Evolutionary conservation across 2,329 filamentous ascomycete species (phyloP).

Genomic region (Alternaria conjuncta): DNA sequence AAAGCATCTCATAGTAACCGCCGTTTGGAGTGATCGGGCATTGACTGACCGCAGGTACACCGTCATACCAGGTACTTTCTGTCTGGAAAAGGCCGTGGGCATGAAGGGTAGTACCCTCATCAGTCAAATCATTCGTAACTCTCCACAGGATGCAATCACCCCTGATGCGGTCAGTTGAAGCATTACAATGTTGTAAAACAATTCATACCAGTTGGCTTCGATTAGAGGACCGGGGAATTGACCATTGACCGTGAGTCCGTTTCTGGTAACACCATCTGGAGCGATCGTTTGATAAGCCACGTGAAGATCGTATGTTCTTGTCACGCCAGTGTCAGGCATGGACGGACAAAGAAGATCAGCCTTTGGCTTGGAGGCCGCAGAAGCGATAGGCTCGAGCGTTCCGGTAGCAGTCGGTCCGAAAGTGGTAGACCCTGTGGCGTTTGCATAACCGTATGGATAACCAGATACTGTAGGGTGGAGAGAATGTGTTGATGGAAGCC

Average conservation of each 20-base stretch:
- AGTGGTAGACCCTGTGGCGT: constrained; percentile 10
- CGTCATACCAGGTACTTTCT: constrained; percentile 46
- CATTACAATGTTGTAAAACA: not conserved
- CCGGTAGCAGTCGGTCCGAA: not conserved
- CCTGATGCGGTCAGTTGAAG: constrained; percentile 20
- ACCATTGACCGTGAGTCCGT: constrained; percentile 39
- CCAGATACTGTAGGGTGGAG: constrained; percentile 18
- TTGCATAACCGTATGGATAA: constrained; percentile 5
- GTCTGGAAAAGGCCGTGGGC: constrained; percentile 44
- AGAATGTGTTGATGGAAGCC: not conserved
- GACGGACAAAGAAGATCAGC: constrained; percentile 22
- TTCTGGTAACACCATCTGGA: constrained; percentile 38
- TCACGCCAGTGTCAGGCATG: constrained; percentile 44
- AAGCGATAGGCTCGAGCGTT: not conserved
- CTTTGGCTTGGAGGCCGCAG: constrained; percentile 10
- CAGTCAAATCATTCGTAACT: constrained; percentile 38
- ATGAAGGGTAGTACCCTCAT: constrained; percentile 46
- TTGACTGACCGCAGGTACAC: constrained; percentile 44
- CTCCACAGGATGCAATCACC: constrained; percentile 38
- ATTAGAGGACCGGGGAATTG: constrained; percentile 43
- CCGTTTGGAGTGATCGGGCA: constrained; percentile 46
- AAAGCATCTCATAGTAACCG: constrained; percentile 23
- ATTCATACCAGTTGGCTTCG: constrained; percentile 36
- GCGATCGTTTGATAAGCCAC: constrained; percentile 38
- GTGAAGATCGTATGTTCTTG: constrained; percentile 36